Evolutionary conservation across 1,284 basidiomycete genomes (phyloP).

Genomic region (Ustilago cynodontis): DNA sequence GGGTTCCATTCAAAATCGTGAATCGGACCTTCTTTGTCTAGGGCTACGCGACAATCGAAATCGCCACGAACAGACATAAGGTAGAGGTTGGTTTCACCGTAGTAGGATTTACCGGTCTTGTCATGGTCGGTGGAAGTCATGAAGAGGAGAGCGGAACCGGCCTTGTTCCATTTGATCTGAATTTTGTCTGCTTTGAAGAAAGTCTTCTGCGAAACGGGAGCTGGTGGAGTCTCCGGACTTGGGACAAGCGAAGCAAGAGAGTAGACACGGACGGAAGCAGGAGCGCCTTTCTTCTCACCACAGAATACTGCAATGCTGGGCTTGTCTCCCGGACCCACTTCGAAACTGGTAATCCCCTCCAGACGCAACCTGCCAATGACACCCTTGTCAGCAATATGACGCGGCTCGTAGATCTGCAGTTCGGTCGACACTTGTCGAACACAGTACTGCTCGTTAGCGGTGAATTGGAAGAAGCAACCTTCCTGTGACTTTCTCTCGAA

Average conservation of each 20-base stretch:
- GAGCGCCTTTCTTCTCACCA: conserved; percentile 95
- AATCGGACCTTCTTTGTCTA: conserved; percentile 97
- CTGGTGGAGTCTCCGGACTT: conserved; percentile 76
- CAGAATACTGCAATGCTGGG: conserved; percentile 89
- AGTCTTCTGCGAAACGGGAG: conserved; percentile 77
- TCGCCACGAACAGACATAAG: conserved; percentile 93
- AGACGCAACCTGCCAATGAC: conserved; percentile 83
- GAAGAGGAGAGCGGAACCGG: conserved; percentile 80
- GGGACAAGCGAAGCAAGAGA: conserved; percentile 77
- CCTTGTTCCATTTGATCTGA: conserved; percentile 94
- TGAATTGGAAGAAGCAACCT: conserved; percentile 83
- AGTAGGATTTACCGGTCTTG: conserved; percentile 96
- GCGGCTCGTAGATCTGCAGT: conserved; percentile 86
- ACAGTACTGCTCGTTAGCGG: conserved; percentile 88
- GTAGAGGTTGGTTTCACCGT: conserved; percentile 96
- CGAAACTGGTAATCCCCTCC: conserved; percentile 82
- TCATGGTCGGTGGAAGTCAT: conserved; percentile 96
- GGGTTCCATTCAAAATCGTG: conserved; percentile 97
- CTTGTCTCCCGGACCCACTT: conserved; percentile 84
- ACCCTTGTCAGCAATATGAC: conserved; percentile 79
- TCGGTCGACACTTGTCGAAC: conserved; percentile 85
- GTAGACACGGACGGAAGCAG: conserved; percentile 88
- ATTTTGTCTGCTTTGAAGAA: conserved; percentile 97
- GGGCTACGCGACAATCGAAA: conserved; percentile 89
- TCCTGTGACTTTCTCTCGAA: conserved; percentile 87